These are phyloP conservation scores for Cercophora newfieldiana DNA, from an alignment of 495 filamentous ascomycete genomes.

Conservation along the genomic window DNA sequence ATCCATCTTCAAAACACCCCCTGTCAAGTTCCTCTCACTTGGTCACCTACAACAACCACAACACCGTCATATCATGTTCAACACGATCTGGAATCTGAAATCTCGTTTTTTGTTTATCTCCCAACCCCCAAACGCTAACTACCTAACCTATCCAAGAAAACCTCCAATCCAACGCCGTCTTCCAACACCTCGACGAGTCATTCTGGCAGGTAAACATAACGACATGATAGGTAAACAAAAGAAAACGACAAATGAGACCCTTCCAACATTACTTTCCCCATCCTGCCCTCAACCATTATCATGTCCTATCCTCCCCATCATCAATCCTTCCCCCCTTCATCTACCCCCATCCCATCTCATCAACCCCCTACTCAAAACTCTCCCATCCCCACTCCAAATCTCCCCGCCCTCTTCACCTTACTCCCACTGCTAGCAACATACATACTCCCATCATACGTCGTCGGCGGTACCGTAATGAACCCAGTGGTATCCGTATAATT, in stretches of 20 bases:
- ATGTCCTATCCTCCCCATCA: too few relatives aligned
- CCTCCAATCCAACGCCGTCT: neutral
- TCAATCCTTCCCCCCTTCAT: neutral
- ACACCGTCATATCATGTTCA: too few relatives aligned
- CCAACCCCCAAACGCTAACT: too few relatives aligned
- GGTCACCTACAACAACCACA: too few relatives aligned
- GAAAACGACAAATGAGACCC: neutral
- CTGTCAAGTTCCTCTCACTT: too few relatives aligned
- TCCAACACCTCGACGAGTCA: neutral
- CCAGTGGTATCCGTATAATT: conserved; percentile 64
- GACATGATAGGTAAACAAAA: neutral
- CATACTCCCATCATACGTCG: conserved; percentile 43
- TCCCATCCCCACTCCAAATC: neutral
- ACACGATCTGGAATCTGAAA: too few relatives aligned
- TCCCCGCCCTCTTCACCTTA: neutral
- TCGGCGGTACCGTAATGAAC: conserved; percentile 42
- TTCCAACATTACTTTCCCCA: too few relatives aligned
- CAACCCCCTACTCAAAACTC: neutral
- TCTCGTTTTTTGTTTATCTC: too few relatives aligned
- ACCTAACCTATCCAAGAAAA: too few relatives aligned
- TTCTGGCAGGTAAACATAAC: neutral
- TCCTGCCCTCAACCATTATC: neutral
- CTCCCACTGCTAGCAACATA: neutral
- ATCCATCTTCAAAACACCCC: too few relatives aligned
- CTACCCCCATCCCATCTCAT: neutral